Conservation (phyloP, 2,329 filamentous ascomycete genomes). For the Diaporthe vexans region DNA sequence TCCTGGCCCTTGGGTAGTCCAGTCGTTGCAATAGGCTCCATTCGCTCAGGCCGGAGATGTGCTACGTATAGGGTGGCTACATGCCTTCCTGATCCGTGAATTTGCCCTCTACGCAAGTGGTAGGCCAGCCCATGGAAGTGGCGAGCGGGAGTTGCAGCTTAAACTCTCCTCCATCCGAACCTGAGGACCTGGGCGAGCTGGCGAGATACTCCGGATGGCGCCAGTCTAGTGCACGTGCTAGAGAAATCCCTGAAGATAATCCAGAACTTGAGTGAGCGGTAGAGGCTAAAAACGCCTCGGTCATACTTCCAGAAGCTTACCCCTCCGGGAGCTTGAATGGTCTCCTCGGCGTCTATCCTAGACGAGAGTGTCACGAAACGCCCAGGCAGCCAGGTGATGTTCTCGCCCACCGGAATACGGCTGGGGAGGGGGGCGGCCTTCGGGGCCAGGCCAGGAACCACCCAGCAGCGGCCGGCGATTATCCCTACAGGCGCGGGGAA, state of each 20-base stretch:
- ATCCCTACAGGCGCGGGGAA: constrained; percentile 10
- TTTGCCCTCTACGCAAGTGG: neutral
- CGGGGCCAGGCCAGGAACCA: neutral
- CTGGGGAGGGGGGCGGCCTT: neutral
- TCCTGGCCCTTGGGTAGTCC: too few relatives aligned
- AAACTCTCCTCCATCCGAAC: neutral
- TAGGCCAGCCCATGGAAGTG: neutral
- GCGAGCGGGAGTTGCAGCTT: neutral
- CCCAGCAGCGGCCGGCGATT: neutral
- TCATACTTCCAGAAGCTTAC: neutral
- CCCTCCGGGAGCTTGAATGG: neutral
- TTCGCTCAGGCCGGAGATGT: neutral
- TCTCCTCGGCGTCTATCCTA: neutral
- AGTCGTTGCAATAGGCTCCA: too few relatives aligned
- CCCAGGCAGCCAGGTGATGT: neutral
- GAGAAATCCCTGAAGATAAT: neutral
- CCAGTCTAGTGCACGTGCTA: neutral
- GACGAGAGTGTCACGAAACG: neutral
- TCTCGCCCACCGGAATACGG: neutral
- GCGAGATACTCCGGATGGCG: neutral
- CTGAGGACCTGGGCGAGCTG: neutral
- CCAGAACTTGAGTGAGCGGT: neutral
- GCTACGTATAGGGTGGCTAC: neutral
- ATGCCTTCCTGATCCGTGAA: neutral
- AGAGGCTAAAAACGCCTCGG: constrained; percentile 11